These are phyloP conservation scores for Cymbidium sinense DNA, from an alignment of 106 monocot species.

Conservation along the genomic window DNA sequence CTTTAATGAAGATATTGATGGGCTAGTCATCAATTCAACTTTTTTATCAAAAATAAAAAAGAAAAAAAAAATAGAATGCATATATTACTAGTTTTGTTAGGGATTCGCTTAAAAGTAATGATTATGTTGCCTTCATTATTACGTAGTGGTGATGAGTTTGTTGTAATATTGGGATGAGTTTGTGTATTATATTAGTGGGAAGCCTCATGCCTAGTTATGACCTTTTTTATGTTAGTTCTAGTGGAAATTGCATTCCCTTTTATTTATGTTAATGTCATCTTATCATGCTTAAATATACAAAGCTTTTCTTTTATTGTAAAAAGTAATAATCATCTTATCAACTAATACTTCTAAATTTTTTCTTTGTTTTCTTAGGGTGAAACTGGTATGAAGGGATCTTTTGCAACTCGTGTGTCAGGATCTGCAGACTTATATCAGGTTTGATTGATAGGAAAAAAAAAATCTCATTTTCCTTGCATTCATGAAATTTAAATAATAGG, in stretches of 20 bases:
- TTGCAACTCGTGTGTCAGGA: constrained; percentile 89
- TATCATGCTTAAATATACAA: neutral
- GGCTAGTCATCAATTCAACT: neutral
- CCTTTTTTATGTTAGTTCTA: neutral
- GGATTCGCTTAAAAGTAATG: neutral
- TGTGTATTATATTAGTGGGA: neutral
- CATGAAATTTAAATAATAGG: neutral
- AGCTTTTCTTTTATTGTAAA: neutral
- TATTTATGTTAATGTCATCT: neutral
- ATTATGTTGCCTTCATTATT: neutral
- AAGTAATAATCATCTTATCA: neutral
- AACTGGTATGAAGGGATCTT: constrained; percentile 69
- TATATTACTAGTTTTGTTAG: neutral
- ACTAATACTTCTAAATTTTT: neutral
- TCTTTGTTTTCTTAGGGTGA: constrained; percentile 62
- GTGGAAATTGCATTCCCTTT: neutral
- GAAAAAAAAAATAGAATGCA: too few species aligned
- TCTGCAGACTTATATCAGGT: constrained; percentile 95
- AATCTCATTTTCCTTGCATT: neutral
- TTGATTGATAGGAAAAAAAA: neutral
- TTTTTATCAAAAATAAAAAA: neutral
- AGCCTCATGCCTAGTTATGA: neutral
- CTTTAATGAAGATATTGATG: neutral
- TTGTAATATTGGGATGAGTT: neutral
- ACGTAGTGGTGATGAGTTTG: neutral